These are phyloP conservation scores for Cladosporium sp. DNA, from an alignment of 2,329 filamentous ascomycete species.

Conservation along the genomic window DNA sequence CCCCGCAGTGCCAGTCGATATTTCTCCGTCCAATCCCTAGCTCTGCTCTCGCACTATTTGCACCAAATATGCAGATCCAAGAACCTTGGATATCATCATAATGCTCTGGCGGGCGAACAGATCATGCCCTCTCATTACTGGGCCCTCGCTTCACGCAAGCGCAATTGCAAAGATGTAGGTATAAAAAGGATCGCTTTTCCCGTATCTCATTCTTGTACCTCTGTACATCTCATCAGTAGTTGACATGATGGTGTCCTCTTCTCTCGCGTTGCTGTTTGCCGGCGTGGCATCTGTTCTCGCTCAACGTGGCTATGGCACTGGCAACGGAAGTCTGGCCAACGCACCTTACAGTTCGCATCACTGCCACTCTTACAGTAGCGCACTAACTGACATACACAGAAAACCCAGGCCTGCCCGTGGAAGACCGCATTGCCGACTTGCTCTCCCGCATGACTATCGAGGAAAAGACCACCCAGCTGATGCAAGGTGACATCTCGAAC, in stretches of 20 bases:
- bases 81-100: background rate
- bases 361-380: too few relatives aligned
- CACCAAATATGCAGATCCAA: background rate
- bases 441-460: slow-evolving; percentile 68
- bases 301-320: slow-evolving; percentile 11
- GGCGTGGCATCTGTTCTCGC: background rate
- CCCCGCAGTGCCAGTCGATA: slow-evolving; percentile 2
- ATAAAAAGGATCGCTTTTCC: background rate
- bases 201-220: background rate
- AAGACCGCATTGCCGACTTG: slow-evolving; percentile 63
- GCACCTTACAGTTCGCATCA: slow-evolving; percentile 31
- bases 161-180: background rate
- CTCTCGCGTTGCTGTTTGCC: background rate
- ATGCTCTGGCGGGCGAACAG: background rate
- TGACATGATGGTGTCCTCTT: background rate
- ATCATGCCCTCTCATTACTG: background rate
- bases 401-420: slow-evolving; percentile 57
- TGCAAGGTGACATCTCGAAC: slow-evolving; percentile 63
- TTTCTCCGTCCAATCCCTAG: slow-evolving; percentile 12
- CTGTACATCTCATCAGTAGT: background rate
- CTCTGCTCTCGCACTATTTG: background rate
- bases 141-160: background rate
- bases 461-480: slow-evolving; percentile 66
- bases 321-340: slow-evolving; percentile 28
- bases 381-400: slow-evolving; percentile 47